Conservation (phyloP, 2,329 filamentous ascomycete species). For the Juglanconis sp. region DNA sequence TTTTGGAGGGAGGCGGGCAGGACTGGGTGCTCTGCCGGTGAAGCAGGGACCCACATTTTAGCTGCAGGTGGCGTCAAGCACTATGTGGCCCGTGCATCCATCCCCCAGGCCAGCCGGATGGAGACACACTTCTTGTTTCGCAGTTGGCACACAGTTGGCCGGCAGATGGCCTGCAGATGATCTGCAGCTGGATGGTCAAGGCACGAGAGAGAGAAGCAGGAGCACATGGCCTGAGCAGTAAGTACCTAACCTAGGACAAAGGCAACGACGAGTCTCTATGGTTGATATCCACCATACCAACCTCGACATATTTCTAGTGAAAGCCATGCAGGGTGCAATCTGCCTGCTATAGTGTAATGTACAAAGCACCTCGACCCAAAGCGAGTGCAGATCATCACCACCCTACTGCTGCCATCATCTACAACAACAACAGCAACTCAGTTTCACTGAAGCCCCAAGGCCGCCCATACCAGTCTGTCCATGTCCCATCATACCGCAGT, state of each 20-base stretch:
- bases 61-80: background rate
- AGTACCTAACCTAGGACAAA: too few species aligned
- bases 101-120: background rate
- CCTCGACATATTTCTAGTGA: background rate
- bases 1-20: background rate
- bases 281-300: background rate
- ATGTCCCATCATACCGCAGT: slow-evolving; percentile 15
- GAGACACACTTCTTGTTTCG: background rate
- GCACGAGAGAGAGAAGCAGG: too few species aligned
- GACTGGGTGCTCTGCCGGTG: background rate
- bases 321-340: background rate
- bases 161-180: background rate
- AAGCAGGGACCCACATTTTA: background rate
- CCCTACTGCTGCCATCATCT: background rate
- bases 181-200: background rate
- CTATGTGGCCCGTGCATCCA: background rate
- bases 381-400: background rate
- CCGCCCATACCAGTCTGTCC: slow-evolving; percentile 16
- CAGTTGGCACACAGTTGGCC: too few species aligned
- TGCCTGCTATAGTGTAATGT: background rate
- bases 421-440: background rate
- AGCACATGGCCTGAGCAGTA: background rate
- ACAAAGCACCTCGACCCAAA: background rate
- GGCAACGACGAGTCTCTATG: too few species aligned
- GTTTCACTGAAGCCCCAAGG: background rate